These are phyloP conservation scores for Cercophora newfieldiana DNA, from an alignment of 495 filamentous ascomycete species.

Conservation along the genomic window DNA sequence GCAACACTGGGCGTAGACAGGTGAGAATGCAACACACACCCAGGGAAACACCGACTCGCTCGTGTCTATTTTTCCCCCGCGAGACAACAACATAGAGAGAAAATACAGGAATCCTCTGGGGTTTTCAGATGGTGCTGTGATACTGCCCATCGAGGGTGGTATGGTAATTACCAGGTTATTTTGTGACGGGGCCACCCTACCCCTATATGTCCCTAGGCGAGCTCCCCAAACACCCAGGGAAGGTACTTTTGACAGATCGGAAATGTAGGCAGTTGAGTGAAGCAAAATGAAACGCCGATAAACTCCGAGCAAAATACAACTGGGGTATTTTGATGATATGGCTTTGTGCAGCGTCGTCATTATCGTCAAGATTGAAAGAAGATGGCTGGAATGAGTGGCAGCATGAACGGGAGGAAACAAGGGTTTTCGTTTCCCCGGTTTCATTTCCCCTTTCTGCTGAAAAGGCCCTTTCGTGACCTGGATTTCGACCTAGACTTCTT, in stretches of 20 bases:
- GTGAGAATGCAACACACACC: neutral
- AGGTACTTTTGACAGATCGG: neutral
- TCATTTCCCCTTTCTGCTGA: conserved; percentile 36
- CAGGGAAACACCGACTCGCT: neutral
- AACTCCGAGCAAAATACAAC: conserved; percentile 20
- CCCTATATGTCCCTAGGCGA: neutral
- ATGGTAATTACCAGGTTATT: neutral
- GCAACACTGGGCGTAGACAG: neutral
- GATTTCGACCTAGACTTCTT: conserved; percentile 48
- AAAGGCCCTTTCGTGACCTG: conserved; percentile 44
- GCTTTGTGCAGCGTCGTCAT: conserved; percentile 20
- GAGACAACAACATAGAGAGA: neutral
- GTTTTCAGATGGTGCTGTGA: neutral
- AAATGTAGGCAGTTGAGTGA: neutral
- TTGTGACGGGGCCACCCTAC: neutral
- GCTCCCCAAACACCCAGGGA: neutral
- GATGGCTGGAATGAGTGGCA: neutral
- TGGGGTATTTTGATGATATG: conserved; percentile 21
- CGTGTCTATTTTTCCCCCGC: neutral
- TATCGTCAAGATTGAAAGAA: conserved; percentile 21
- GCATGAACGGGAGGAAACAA: neutral
- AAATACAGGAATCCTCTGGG: neutral
- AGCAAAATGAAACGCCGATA: neutral
- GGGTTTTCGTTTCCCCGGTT: neutral
- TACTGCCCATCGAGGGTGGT: neutral